phyloP scores from a whole-genome alignment of 139 green algal species.

The Pedinophyceae sp. region DNA sequence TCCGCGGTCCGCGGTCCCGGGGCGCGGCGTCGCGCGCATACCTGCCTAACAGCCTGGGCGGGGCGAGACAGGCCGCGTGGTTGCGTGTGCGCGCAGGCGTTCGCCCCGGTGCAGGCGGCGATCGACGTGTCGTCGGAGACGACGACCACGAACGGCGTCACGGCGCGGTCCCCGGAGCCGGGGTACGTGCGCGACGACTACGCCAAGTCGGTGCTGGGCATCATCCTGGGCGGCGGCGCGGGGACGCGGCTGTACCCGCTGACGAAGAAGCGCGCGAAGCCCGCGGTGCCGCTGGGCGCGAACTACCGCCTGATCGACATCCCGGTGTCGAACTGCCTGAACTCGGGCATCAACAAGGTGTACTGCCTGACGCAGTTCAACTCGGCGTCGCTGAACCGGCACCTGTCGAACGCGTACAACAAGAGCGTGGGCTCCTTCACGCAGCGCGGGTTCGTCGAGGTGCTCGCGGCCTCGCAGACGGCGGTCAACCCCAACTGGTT shows the following conservation, averaged over 20 bases:
- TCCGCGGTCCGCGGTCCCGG: too few species aligned
- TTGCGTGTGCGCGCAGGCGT: too few species aligned
- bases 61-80: too few species aligned
- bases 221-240: constrained; percentile 93
- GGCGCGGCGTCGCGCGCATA: too few species aligned
- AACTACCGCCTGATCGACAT: constrained; percentile 99
- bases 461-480: constrained; percentile 89
- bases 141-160: too few species aligned
- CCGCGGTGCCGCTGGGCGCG: constrained; percentile 90
- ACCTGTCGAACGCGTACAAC: constrained; percentile 94
- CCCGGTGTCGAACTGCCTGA: constrained; percentile 98
- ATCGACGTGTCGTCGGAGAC: too few species aligned
- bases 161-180: too few species aligned
- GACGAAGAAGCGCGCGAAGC: constrained; percentile 97
- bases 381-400: constrained; percentile 94
- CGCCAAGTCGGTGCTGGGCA: constrained; percentile 73
- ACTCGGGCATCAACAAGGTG: constrained; percentile 97
- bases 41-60: too few species aligned
- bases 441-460: constrained; percentile 90
- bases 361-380: constrained; percentile 99
- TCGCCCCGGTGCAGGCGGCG: too few species aligned
- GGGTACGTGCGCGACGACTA: not conserved
- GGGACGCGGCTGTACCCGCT: constrained; percentile 90
- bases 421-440: constrained; percentile 72
- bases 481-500: constrained; percentile 89